Evolutionary conservation across 805 yeast genomes (phyloP).

Genomic region (Cyberlindnera mycetangii): DNA sequence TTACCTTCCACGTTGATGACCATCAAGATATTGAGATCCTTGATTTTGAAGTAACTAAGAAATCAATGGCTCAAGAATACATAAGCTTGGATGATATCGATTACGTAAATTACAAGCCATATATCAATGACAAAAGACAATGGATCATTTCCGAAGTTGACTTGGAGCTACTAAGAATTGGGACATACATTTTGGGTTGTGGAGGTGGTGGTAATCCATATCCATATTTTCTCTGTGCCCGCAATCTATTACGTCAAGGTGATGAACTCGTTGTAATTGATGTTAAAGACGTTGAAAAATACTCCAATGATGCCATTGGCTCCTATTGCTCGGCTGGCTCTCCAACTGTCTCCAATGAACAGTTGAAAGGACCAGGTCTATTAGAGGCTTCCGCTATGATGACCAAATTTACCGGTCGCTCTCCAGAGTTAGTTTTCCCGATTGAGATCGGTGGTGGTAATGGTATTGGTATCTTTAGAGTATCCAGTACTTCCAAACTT

Average conservation of each 20-base stretch:
- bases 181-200: conserved; percentile 47
- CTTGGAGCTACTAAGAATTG: conserved; percentile 39
- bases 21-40: neutral
- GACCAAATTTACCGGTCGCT: conserved; percentile 28
- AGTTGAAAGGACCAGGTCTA: conserved; percentile 36
- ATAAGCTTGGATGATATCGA: conserved; percentile 22
- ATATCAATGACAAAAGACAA: conserved; percentile 23
- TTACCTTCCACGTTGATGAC: conserved; percentile 14
- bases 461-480: conserved; percentile 33
- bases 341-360: conserved; percentile 26
- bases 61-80: conserved; percentile 1
- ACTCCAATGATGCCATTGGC: conserved; percentile 28
- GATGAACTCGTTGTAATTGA: conserved; percentile 35
- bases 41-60: conserved; percentile 3
- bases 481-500: conserved; percentile 16
- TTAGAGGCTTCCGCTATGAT: conserved; percentile 26
- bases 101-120: conserved; percentile 21
- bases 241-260: conserved; percentile 35
- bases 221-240: conserved; percentile 34
- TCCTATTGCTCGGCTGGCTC: conserved; percentile 31
- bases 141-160: conserved; percentile 31
- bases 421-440: conserved; percentile 36
- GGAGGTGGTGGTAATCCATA: conserved; percentile 54
- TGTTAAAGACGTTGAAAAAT: conserved; percentile 11
- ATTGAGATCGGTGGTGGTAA: conserved; percentile 46